Evolutionary conservation across 805 yeast species (phyloP), one percentile per base, ranked within the genome.

Genomic region (Myxozyma neglecta): DNA sequence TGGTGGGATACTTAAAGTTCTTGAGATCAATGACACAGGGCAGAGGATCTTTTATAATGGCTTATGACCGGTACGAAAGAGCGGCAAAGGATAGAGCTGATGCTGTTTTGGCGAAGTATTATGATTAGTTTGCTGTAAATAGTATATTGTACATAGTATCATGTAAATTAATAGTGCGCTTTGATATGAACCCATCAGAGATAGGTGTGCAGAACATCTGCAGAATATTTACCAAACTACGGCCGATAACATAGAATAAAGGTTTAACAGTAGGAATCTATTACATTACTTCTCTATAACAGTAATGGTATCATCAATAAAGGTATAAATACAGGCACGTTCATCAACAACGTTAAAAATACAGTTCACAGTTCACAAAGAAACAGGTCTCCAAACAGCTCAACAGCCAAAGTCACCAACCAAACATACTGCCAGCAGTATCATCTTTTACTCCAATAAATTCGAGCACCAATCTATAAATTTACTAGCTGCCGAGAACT

Each of bases 21-120:
- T 76, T 94, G 50, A 77, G 98, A 69, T 86, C 94, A 42, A 76
- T 91, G 68, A 92, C 97, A 0, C 91, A 90, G 70, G 99, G 99
- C 1, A 80, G 96, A 47, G 96, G 92, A 1, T 82, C 85, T 1
- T 91, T 89, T 73, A 84, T 85, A 62, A 89, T 93, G 96, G 80
- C 83, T 13, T 88, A 86, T 66, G 73, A 79, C 44, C 89, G 90
- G 2, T 90, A 90, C 88, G 84, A 85, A 66, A 76, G 85, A 55
- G 88, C 87, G 0, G 76, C 84, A 1, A 74, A 76, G 9, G 88
- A 86, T 35, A 75, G 88, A 60, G 70, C 64, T 20, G 54, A 50
- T 9, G 20, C 54, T 13, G 54, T 64, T 39, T 63, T 59, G 67
- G 58, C 51, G 11, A 50, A 51, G 7, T 36, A 48, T n/a, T 53